phyloP scores from a whole-genome alignment of 2,329 filamentous ascomycete genomes.

The Nothophaeocryptopus gaeumannii region DNA sequence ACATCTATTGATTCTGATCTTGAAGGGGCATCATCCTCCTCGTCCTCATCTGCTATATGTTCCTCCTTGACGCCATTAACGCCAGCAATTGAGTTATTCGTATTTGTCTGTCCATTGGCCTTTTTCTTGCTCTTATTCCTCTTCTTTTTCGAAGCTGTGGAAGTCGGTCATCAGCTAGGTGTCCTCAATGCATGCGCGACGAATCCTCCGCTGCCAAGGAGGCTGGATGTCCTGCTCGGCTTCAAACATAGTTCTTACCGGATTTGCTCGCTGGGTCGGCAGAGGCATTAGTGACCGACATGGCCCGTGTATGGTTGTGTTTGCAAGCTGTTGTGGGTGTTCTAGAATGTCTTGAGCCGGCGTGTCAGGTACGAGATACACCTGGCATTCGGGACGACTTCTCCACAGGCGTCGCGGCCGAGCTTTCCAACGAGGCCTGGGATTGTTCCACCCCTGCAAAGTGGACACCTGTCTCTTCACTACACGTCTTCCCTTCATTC shows the following conservation, averaged over 20 bases:
- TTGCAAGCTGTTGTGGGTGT: no score
- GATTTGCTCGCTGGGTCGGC: constrained; percentile 16
- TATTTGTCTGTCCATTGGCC: constrained; percentile 44
- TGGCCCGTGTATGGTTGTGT: constrained; percentile 2
- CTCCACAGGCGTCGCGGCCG: no score
- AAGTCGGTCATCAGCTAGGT: no score
- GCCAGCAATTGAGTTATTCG: constrained; percentile 37
- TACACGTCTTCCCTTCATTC: no score
- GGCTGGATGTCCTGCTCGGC: background rate
- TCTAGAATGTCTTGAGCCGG: background rate
- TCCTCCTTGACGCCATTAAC: constrained; percentile 36
- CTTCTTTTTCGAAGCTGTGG: constrained; percentile 46
- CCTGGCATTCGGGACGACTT: no score
- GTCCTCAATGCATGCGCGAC: constrained; percentile 1
- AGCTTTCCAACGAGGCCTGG: no score
- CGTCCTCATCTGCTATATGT: constrained; percentile 38
- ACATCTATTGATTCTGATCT: constrained; percentile 20
- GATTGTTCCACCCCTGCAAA: no score
- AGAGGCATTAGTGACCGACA: constrained; percentile 18
- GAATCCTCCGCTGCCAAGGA: constrained; percentile 3
- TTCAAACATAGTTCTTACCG: constrained; percentile 14
- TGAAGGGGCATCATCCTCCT: constrained; percentile 40
- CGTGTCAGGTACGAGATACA: no score
- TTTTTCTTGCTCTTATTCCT: constrained; percentile 58
- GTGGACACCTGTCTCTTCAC: no score